Evolutionary conservation across 1,139 yeast genomes (phyloP).

Genomic region (Nakaseomyces kungkrabaensis): DNA sequence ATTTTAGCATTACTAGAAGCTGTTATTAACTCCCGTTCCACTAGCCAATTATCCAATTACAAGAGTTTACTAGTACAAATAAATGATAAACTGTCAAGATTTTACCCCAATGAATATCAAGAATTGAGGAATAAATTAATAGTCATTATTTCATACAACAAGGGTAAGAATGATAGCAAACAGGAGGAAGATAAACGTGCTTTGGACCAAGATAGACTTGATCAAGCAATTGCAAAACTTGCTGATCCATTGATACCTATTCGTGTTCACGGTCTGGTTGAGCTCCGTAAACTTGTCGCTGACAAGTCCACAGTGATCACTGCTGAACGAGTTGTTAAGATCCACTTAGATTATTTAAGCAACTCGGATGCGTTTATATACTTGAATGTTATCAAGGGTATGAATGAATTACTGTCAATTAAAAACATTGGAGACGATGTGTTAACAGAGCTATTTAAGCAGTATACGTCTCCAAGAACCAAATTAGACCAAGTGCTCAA

Average conservation of each 20-base stretch:
- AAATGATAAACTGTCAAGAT: constrained; percentile 8
- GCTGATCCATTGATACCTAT: constrained; percentile 77
- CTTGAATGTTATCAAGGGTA: constrained; percentile 70
- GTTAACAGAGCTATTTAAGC: neutral
- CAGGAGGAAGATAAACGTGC: constrained; percentile 11
- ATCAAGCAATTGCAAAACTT: constrained; percentile 54
- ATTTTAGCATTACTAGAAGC: neutral
- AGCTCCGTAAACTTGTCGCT: constrained; percentile 50
- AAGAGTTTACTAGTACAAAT: constrained; percentile 9
- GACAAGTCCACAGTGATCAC: constrained; percentile 42
- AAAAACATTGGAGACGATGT: neutral
- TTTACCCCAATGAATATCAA: neutral
- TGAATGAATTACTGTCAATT: constrained; percentile 48
- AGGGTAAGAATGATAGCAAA: neutral
- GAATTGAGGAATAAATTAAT: constrained; percentile 3
- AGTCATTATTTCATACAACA: constrained; percentile 8
- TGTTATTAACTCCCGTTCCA: constrained; percentile 27
- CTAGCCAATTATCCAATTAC: constrained; percentile 5
- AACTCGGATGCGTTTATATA: constrained; percentile 85
- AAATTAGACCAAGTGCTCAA: constrained; percentile 57
- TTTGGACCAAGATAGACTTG: constrained; percentile 31
- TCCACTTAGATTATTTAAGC: constrained; percentile 55
- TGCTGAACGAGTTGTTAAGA: constrained; percentile 44
- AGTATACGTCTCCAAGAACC: constrained; percentile 9
- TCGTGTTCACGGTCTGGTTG: constrained; percentile 72